These are phyloP conservation scores for Bondarzewia mesenterica DNA, from an alignment of 1,284 basidiomycete genomes.

Conservation along the genomic window DNA sequence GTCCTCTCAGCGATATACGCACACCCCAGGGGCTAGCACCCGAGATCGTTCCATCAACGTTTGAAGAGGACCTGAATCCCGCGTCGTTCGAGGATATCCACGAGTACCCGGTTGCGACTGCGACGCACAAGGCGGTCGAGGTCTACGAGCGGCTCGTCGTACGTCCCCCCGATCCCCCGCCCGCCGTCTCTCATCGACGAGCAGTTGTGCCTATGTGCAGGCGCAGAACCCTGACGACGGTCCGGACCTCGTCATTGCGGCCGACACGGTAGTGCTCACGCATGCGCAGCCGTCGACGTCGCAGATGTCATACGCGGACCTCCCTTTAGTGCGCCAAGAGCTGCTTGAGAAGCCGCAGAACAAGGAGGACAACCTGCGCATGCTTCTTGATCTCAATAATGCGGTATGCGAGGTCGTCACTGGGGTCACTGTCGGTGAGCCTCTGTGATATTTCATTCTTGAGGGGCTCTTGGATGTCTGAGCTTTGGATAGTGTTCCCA, in stretches of 20 bases:
- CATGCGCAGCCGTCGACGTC: slow-evolving; percentile 57
- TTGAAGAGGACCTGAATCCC: slow-evolving; percentile 75
- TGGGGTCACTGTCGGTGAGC: slow-evolving; percentile 73
- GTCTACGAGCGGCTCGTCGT: slow-evolving; percentile 87
- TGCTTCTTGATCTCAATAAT: slow-evolving; percentile 85
- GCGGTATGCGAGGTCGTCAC: slow-evolving; percentile 87
- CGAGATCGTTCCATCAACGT: slow-evolving; percentile 84
- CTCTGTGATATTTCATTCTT: not conserved
- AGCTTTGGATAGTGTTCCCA: slow-evolving; percentile 62
- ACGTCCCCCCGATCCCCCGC: slow-evolving; percentile 20
- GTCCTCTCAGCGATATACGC: not conserved
- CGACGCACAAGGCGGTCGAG: slow-evolving; percentile 86
- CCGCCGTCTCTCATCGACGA: not conserved
- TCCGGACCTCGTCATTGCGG: slow-evolving; percentile 91
- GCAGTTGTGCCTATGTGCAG: slow-evolving; percentile 21
- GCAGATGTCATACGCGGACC: slow-evolving; percentile 38
- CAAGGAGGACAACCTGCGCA: slow-evolving; percentile 80
- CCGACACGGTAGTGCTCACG: slow-evolving; percentile 87
- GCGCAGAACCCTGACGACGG: slow-evolving; percentile 68
- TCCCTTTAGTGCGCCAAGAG: slow-evolving; percentile 45
- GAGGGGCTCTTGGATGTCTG: not conserved
- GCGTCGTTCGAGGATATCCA: slow-evolving; percentile 69
- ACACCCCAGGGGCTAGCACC: slow-evolving; percentile 68
- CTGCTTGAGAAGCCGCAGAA: slow-evolving; percentile 85
- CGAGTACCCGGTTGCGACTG: slow-evolving; percentile 92